These are phyloP conservation scores for Cardamine occulta DNA, from an alignment of 345 rosid genomes.

Conservation along the genomic window DNA sequence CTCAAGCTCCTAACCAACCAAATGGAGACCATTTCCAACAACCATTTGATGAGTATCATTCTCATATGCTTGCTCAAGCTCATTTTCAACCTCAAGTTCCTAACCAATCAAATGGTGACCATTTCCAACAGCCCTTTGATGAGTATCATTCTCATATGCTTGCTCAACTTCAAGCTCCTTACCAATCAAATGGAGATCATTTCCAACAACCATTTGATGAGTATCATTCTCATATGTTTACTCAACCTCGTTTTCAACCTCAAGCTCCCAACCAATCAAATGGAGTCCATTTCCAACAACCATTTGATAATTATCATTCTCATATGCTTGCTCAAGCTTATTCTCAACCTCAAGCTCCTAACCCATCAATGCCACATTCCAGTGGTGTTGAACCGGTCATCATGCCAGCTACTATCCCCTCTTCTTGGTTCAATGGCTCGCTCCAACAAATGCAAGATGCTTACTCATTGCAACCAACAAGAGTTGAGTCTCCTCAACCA, in stretches of 20 bases:
- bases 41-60: constrained; percentile 36
- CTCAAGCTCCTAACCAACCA: too few species aligned
- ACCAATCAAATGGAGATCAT: constrained; percentile 3
- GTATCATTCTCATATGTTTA: too few species aligned
- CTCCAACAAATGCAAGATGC: constrained; percentile 51
- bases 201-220: too few species aligned
- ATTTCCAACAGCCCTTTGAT: not conserved
- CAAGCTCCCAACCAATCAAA: constrained; percentile 15
- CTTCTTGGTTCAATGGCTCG: constrained; percentile 51
- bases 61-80: constrained; percentile 41
- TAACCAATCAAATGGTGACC: not conserved
- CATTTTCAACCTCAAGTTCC: constrained; percentile 33
- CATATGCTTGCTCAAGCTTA: not conserved
- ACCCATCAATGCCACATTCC: constrained; percentile 41
- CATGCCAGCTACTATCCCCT: constrained; percentile 42
- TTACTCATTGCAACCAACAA: constrained; percentile 58
- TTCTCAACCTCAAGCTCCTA: not conserved
- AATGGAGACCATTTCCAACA: constrained; percentile 50
- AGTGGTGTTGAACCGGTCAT: constrained; percentile 51
- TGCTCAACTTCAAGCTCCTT: not conserved
- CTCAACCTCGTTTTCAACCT: constrained; percentile 25
- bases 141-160: not conserved
- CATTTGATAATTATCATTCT: not conserved
- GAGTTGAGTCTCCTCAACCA: constrained; percentile 65
- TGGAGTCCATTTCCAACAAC: not conserved